Percentiles rank a stretch among this genome's conserved stretches.
These are phyloP conservation scores for Neltuma alba DNA, from an alignment of 306 rosid species.

Conservation along the genomic window DNA sequence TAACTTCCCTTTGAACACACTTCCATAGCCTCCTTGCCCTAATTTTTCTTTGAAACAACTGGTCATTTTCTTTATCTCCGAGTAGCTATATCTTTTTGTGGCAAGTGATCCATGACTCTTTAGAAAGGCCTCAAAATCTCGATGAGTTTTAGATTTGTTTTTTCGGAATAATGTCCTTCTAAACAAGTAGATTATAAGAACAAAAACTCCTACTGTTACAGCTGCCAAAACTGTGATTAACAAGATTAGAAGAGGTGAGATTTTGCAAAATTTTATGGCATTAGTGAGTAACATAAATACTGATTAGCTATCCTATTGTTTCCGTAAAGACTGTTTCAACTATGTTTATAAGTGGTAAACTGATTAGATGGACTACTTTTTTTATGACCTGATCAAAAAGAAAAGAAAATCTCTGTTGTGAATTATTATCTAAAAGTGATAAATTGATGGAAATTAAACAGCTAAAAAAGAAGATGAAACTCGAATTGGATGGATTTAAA, in stretches of 20 bases:
- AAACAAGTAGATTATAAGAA: neutral
- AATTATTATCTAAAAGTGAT: no score
- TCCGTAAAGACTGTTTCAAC: no score
- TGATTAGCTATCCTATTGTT: no score
- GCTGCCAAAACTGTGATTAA: neutral
- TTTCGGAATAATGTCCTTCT: conserved; percentile 13
- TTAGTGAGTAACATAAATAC: no score
- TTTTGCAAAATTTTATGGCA: neutral
- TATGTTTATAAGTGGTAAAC: no score
- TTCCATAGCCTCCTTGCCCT: conserved; percentile 40
- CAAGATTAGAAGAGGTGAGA: neutral
- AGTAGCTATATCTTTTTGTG: conserved; percentile 29
- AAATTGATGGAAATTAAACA: no score
- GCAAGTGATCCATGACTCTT: conserved; percentile 9
- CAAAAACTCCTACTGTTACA: neutral
- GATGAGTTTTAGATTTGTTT: neutral
- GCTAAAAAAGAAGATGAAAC: no score
- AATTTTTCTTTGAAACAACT: conserved; percentile 20
- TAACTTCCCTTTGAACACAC: conserved; percentile 32
- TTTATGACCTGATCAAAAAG: no score
- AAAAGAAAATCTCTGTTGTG: no score
- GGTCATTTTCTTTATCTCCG: conserved; percentile 26
- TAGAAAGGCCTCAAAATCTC: conserved; percentile 11
- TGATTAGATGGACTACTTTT: no score
- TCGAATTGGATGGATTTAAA: no score